phyloP scores from a whole-genome alignment of 2,329 filamentous ascomycete genomes.

The Sclerotinia sclerotiorum region DNA sequence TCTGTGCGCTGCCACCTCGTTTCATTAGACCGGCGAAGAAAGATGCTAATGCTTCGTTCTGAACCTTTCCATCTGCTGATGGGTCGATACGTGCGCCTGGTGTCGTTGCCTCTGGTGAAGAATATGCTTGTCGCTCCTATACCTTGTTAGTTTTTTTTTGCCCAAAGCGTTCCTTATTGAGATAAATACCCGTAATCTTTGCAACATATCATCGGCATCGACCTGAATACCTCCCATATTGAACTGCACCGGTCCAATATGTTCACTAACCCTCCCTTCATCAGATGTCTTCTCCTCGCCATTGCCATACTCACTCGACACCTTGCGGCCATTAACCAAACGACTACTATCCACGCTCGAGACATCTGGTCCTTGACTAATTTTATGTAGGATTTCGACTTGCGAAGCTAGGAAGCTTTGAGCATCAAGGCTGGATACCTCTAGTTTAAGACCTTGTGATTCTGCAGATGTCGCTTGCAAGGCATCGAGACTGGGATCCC shows the following conservation, averaged over 20 bases:
- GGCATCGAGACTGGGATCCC: conserved; percentile 67
- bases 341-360: conserved; percentile 36
- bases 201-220: conserved; percentile 90
- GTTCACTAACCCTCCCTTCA: conserved; percentile 51
- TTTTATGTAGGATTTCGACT: conserved; percentile 69
- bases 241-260: conserved; percentile 93
- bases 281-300: conserved; percentile 33
- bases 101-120: conserved; percentile 39
- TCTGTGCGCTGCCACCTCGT: conserved; percentile 44
- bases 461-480: conserved; percentile 55
- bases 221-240: conserved; percentile 98
- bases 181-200: conserved; percentile 70
- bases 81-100: conserved; percentile 34
- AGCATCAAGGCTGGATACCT: conserved; percentile 69
- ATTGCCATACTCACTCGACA: conserved; percentile 28
- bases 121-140: conserved; percentile 41
- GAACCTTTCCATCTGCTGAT: conserved; percentile 48
- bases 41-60: conserved; percentile 58
- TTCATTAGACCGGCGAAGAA: conserved; percentile 62
- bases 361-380: conserved; percentile 56
- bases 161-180: conserved; percentile 1
- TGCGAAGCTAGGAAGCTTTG: conserved; percentile 78
- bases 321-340: conserved; percentile 31
- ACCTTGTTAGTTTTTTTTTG: conserved; percentile 5
- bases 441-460: conserved; percentile 40